phyloP scores from a whole-genome alignment of 1,139 yeast species.

The Yamadazyma jaroonii region DNA sequence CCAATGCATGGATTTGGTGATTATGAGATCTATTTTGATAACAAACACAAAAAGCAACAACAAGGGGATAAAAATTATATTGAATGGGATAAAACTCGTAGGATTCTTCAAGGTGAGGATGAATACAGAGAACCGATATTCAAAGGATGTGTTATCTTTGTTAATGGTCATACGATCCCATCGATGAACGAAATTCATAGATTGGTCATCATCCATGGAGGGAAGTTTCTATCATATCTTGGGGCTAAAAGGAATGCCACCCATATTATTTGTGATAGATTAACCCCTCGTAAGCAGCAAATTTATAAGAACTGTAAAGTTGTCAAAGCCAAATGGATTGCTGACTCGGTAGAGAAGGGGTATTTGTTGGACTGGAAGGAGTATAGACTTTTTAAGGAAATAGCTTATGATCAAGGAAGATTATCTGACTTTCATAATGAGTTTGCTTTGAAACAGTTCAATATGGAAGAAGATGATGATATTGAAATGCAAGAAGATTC shows the following conservation, averaged over 20 bases:
- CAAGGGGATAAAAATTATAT: slow-evolving; percentile 56
- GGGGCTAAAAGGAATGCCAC: slow-evolving; percentile 73
- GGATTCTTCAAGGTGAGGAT: slow-evolving; percentile 22
- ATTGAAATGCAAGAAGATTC: slow-evolving; percentile 8
- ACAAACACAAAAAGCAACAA: slow-evolving; percentile 68
- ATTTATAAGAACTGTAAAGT: slow-evolving; percentile 70
- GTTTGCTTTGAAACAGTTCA: slow-evolving; percentile 7
- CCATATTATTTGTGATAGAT: slow-evolving; percentile 75
- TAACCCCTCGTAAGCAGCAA: slow-evolving; percentile 72
- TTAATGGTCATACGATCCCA: slow-evolving; percentile 86
- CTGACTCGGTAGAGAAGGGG: slow-evolving; percentile 53
- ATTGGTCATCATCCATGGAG: slow-evolving; percentile 75
- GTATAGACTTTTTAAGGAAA: slow-evolving; percentile 53
- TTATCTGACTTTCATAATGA: slow-evolving; percentile 17
- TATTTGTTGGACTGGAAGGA: slow-evolving; percentile 64
- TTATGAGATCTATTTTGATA: slow-evolving; percentile 62
- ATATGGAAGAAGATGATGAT: slow-evolving; percentile 10
- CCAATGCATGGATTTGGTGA: slow-evolving; percentile 61
- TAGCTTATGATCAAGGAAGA: slow-evolving; percentile 49
- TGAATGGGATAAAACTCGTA: slow-evolving; percentile 46
- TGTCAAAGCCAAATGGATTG: slow-evolving; percentile 81
- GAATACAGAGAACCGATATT: slow-evolving; percentile 43
- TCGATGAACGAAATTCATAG: slow-evolving; percentile 70
- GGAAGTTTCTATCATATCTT: slow-evolving; percentile 66
- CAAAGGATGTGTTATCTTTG: slow-evolving; percentile 61